phyloP scores from a whole-genome alignment of 2,329 filamentous ascomycete species.

The Plectosphaerella plurivora region DNA sequence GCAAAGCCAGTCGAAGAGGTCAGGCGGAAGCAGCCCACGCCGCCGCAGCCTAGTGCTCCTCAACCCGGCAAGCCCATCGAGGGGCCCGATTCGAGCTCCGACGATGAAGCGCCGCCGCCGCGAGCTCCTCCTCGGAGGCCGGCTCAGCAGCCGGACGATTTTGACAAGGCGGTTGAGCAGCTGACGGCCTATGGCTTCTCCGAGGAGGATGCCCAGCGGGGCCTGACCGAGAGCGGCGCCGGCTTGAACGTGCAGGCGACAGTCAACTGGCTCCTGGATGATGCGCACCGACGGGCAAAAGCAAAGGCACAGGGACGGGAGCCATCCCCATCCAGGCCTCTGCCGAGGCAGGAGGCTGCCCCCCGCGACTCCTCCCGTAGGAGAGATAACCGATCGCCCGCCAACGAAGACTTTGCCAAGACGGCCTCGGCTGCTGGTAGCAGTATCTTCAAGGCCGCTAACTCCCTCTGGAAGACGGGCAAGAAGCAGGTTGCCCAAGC shows the following conservation, averaged over 20 bases:
- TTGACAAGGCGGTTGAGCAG: slow-evolving; percentile 79
- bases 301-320: slow-evolving; percentile 59
- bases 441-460: slow-evolving; percentile 87
- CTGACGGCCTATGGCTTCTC: slow-evolving; percentile 94
- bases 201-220: slow-evolving; percentile 74
- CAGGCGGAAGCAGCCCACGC: slow-evolving; percentile 38
- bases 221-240: slow-evolving; percentile 73
- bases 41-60: slow-evolving; percentile 30
- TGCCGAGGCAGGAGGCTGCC: slow-evolving; percentile 25
- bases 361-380: slow-evolving; percentile 14
- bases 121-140: not conserved
- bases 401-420: slow-evolving; percentile 71
- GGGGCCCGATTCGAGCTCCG: slow-evolving; percentile 39
- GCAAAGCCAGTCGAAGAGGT: slow-evolving; percentile 62
- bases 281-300: slow-evolving; percentile 80
- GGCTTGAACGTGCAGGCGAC: slow-evolving; percentile 80
- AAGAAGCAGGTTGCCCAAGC: slow-evolving; percentile 92
- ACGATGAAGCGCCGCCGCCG: slow-evolving; percentile 32
- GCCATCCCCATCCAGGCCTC: slow-evolving; percentile 28
- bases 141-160: slow-evolving; percentile 29
- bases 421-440: slow-evolving; percentile 77
- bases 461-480: slow-evolving; percentile 90
- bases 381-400: slow-evolving; percentile 52
- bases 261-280: slow-evolving; percentile 83
- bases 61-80: slow-evolving; percentile 55